These are phyloP conservation scores for Eruca vesicaria DNA, from an alignment of 441 rosid genomes.

Conservation along the genomic window DNA sequence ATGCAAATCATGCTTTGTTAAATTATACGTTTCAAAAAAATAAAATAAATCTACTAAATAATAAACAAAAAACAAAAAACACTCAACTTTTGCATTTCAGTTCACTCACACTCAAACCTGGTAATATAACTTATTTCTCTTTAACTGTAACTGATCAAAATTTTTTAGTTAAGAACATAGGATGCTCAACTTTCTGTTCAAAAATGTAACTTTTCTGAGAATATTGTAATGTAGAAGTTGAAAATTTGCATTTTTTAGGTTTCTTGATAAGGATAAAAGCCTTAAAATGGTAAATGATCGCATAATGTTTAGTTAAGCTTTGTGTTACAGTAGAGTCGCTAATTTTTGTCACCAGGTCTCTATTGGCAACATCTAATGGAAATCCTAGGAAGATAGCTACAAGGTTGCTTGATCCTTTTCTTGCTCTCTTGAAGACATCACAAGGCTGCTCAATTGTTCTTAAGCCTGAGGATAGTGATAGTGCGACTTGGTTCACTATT, in stretches of 20 bases:
- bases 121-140: conserved; percentile 32
- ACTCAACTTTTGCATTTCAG: conserved; percentile 86
- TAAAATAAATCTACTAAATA: too few species aligned
- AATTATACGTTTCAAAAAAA: too few species aligned
- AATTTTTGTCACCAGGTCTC: conserved; percentile 48
- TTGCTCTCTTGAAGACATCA: conserved; percentile 84
- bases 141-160: background rate
- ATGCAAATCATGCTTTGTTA: background rate
- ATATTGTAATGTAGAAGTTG: background rate
- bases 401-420: conserved; percentile 87
- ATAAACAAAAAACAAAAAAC: too few species aligned
- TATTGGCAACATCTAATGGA: conserved; percentile 77
- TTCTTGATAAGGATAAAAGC: background rate
- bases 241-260: background rate
- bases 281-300: background rate
- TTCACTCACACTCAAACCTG: conserved; percentile 98
- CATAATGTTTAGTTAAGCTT: background rate
- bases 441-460: conserved; percentile 90
- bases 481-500: conserved; percentile 85
- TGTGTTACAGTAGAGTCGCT: background rate
- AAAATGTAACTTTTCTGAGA: conserved; percentile 8
- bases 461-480: conserved; percentile 53
- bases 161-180: background rate
- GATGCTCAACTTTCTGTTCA: background rate
- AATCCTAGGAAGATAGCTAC: conserved; percentile 81